Percentiles rank a stretch among this genome's conserved stretches.
These are phyloP conservation scores for Trifolium pratense DNA, from an alignment of 306 rosid species.

Conservation along the genomic window DNA sequence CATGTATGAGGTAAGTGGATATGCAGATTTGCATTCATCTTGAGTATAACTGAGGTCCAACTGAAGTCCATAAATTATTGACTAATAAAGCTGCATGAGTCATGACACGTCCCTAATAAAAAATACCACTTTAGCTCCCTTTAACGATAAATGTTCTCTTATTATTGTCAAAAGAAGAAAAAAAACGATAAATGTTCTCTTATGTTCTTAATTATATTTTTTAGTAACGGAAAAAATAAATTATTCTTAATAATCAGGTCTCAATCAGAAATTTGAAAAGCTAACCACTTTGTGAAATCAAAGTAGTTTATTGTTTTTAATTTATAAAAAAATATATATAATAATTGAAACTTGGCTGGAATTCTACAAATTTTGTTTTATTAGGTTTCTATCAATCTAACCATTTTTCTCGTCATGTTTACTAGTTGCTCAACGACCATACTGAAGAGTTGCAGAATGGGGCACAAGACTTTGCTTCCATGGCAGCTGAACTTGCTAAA, in stretches of 20 bases:
- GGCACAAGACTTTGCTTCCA: slow-evolving; percentile 79
- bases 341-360: slow-evolving; percentile 23
- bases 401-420: slow-evolving; percentile 28
- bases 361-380: slow-evolving; percentile 21
- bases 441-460: slow-evolving; percentile 76
- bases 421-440: slow-evolving; percentile 63
- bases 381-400: slow-evolving; percentile 27
- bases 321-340: neutral
- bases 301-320: neutral
- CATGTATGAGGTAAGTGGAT: slow-evolving; percentile 11
- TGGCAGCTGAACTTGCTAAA: slow-evolving; percentile 79
- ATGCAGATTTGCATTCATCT: slow-evolving; percentile 36
- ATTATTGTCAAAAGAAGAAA: too few species aligned
- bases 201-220: neutral
- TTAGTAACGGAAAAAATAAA: neutral
- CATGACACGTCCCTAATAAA: neutral
- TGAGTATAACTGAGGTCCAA: slow-evolving; percentile 27
- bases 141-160: too few species aligned
- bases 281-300: neutral
- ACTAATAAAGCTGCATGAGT: slow-evolving; percentile 18
- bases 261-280: neutral
- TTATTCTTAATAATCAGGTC: slow-evolving; percentile 3
- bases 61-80: slow-evolving; percentile 3
- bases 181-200: neutral
- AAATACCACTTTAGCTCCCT: neutral